Conservation (phyloP, 2,329 filamentous ascomycete species). For the Aureobasidium vineae region DNA sequence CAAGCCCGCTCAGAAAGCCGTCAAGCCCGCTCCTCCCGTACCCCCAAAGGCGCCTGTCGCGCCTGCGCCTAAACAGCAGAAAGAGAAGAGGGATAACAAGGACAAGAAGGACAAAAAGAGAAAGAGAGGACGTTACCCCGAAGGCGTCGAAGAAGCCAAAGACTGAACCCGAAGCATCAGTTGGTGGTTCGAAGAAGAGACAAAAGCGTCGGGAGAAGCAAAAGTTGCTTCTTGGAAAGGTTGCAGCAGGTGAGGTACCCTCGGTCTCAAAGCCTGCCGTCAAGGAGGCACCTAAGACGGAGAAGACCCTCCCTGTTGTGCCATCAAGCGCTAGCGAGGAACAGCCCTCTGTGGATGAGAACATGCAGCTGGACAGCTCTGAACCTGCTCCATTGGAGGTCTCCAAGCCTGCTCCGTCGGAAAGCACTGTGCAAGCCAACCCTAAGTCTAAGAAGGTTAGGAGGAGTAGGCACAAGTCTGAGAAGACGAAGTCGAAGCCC, state of each 20-base stretch:
- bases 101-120: constrained; percentile 22
- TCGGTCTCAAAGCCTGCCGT: background rate
- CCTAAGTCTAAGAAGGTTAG: constrained; percentile 18
- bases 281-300: background rate
- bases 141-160: constrained; percentile 13
- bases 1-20: background rate
- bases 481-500: constrained; percentile 10
- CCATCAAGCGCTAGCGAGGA: background rate
- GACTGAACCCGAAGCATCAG: background rate
- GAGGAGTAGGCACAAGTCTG: constrained; percentile 11
- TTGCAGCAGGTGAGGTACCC: constrained; percentile 5
- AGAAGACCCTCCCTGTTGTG: background rate
- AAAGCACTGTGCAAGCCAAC: background rate
- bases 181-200: constrained; percentile 1
- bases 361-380: background rate
- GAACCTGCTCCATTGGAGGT: background rate
- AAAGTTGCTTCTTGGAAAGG: background rate
- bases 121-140: constrained; percentile 5
- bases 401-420: background rate
- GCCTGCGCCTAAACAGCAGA: background rate
- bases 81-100: constrained; percentile 12
- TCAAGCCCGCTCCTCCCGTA: background rate
- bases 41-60: background rate
- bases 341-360: background rate
- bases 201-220: constrained; percentile 8